phyloP scores from a whole-genome alignment of 2,329 filamentous ascomycete species.

The Alternaria metachromatica region DNA sequence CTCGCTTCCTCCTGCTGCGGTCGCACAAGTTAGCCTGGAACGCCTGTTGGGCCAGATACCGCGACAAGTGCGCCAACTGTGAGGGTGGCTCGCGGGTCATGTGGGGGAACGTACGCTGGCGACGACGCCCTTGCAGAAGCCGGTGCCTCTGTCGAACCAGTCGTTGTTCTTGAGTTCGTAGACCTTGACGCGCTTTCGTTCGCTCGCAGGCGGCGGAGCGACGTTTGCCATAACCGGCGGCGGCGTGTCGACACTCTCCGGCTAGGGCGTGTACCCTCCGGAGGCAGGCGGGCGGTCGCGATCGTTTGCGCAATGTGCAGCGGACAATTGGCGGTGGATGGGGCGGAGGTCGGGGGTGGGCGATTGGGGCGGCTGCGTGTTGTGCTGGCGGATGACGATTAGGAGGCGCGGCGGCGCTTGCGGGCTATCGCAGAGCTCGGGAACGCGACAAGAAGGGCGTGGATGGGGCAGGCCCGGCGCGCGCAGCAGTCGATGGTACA shows the following conservation, averaged over 20 bases:
- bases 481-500: conserved; percentile 8
- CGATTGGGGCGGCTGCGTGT: conserved; percentile 18
- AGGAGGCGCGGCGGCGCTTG: conserved; percentile 17
- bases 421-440: conserved; percentile 10
- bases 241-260: conserved; percentile 36
- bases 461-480: not conserved
- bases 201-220: conserved; percentile 55
- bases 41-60: conserved; percentile 10
- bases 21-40: conserved; percentile 53
- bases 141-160: conserved; percentile 98
- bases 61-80: conserved; percentile 20
- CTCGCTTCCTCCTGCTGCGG: conserved; percentile 77
- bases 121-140: conserved; percentile 85
- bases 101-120: conserved; percentile 66
- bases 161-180: conserved; percentile 98
- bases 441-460: conserved; percentile 4
- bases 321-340: conserved; percentile 17
- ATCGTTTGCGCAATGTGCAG: conserved; percentile 28
- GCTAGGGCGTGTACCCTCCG: conserved; percentile 18
- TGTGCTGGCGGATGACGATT: conserved; percentile 27
- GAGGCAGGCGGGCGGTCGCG: conserved; percentile 41
- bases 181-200: conserved; percentile 84
- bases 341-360: conserved; percentile 22
- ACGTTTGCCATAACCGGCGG: conserved; percentile 16
- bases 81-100: not conserved